These are phyloP conservation scores for Populus hybrid DNA, from an alignment of 441 rosid genomes.

Conservation along the genomic window DNA sequence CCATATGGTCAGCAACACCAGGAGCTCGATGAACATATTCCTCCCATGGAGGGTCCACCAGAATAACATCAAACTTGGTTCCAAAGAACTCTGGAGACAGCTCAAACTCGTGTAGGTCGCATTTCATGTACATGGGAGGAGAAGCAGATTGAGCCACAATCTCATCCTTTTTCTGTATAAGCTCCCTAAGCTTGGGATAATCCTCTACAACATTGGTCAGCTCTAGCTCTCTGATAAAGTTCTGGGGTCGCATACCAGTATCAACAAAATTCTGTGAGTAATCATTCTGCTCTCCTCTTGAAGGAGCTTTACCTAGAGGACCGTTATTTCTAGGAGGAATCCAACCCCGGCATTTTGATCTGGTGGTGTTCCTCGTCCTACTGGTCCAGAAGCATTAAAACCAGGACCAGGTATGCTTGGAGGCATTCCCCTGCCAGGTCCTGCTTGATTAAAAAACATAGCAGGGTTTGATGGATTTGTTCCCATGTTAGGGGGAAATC, in stretches of 20 bases:
- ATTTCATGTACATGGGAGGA: conserved; percentile 88
- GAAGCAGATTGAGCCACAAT: conserved; percentile 89
- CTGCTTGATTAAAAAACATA: conserved; percentile 77
- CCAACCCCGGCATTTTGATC: conserved; percentile 85
- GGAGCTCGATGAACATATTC: conserved; percentile 99
- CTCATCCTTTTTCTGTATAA: conserved; percentile 99
- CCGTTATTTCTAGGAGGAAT: conserved; percentile 77
- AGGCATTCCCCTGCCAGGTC: conserved; percentile 85
- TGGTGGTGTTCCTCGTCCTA: conserved; percentile 64
- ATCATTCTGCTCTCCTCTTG: conserved; percentile 98
- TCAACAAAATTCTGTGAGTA: conserved; percentile 99
- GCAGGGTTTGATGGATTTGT: conserved; percentile 54
- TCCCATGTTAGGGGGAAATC: conserved; percentile 72
- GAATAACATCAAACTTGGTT: conserved; percentile 96
- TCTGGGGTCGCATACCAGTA: conserved; percentile 99
- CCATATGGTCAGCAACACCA: conserved; percentile 96
- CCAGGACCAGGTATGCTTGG: conserved; percentile 57
- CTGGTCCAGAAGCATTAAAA: conserved; percentile 62
- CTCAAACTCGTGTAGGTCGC: conserved; percentile 80
- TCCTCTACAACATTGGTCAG: conserved; percentile 97
- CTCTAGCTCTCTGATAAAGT: conserved; percentile 95
- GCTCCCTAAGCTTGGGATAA: conserved; percentile 98
- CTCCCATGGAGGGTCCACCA: conserved; percentile 99
- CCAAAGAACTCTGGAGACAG: conserved; percentile 91
- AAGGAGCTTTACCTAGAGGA: conserved; percentile 89